Conservation (phyloP, 305 asterid genomes). For the Solanum hybrid region DNA sequence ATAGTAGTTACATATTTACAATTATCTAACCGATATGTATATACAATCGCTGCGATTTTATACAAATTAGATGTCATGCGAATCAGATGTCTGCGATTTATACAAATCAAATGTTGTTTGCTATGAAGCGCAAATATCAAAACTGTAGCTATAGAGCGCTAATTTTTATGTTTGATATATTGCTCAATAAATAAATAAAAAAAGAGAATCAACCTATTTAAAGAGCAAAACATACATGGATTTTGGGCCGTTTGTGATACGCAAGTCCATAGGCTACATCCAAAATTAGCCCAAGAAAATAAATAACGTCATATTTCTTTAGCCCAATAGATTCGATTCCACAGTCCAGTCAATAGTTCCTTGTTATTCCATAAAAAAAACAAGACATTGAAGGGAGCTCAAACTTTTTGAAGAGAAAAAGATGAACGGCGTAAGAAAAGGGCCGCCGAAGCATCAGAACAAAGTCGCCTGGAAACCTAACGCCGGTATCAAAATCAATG, state of each 20-base stretch:
- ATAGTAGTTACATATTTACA: too few relatives aligned
- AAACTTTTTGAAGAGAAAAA: background rate
- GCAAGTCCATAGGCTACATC: background rate
- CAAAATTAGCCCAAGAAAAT: background rate
- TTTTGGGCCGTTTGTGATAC: background rate
- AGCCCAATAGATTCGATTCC: background rate
- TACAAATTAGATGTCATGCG: too few relatives aligned
- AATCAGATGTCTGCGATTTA: too few relatives aligned
- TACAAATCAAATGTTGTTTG: too few relatives aligned
- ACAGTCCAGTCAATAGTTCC: background rate
- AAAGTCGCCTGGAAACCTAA: constrained; percentile 75
- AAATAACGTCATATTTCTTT: background rate
- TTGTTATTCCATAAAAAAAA: background rate
- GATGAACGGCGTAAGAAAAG: constrained; percentile 50
- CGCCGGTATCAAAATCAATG: constrained; percentile 62
- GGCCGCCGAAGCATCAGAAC: constrained; percentile 94
- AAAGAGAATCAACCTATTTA: too few relatives aligned
- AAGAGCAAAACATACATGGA: background rate
- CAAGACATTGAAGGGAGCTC: background rate
- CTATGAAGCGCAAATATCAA: too few relatives aligned
- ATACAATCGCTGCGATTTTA: too few relatives aligned
- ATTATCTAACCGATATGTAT: too few relatives aligned
- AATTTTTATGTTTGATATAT: too few relatives aligned
- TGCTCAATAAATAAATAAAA: too few relatives aligned
- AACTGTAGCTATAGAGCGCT: too few relatives aligned